Evolutionary conservation across 2,329 filamentous ascomycete species (phyloP).

Genomic region (Clonostachys sp.): DNA sequence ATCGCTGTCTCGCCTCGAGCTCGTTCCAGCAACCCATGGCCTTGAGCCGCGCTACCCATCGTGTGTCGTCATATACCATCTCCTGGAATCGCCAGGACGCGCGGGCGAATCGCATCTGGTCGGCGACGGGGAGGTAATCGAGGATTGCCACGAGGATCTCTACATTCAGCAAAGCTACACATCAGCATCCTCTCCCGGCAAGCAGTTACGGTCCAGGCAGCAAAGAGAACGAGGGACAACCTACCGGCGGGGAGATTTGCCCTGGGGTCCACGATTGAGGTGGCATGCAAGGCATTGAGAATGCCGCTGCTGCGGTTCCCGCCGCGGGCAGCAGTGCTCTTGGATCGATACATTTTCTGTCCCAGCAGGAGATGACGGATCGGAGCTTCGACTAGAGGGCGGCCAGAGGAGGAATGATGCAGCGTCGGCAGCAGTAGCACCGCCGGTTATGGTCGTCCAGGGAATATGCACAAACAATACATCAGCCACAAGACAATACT

Average conservation of each 20-base stretch:
- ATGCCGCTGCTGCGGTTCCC: conserved; percentile 43
- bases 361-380: too few species aligned
- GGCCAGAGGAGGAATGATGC: too few species aligned
- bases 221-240: conserved; percentile 6
- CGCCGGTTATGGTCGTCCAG: too few species aligned
- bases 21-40: conserved; percentile 94
- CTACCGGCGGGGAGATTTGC: conserved; percentile 78
- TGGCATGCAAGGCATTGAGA: conserved; percentile 72
- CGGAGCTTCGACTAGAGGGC: too few species aligned
- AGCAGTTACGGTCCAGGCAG: conserved; percentile 1
- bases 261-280: conserved; percentile 75
- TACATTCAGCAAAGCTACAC: conserved; percentile 21
- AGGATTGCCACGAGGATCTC: conserved; percentile 87
- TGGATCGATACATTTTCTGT: conserved; percentile 34
- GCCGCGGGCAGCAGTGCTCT: conserved; percentile 25
- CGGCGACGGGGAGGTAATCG: conserved; percentile 80
- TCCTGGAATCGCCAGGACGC: conserved; percentile 84
- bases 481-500: too few species aligned
- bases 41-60: conserved; percentile 85
- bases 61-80: conserved; percentile 97
- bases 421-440: too few species aligned
- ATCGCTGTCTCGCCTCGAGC: conserved; percentile 71
- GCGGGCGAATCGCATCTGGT: conserved; percentile 80
- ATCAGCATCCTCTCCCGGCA: neutral
- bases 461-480: too few species aligned